These are phyloP conservation scores for Galerina marginata DNA, from an alignment of 768 basidiomycete genomes.

Conservation along the genomic window DNA sequence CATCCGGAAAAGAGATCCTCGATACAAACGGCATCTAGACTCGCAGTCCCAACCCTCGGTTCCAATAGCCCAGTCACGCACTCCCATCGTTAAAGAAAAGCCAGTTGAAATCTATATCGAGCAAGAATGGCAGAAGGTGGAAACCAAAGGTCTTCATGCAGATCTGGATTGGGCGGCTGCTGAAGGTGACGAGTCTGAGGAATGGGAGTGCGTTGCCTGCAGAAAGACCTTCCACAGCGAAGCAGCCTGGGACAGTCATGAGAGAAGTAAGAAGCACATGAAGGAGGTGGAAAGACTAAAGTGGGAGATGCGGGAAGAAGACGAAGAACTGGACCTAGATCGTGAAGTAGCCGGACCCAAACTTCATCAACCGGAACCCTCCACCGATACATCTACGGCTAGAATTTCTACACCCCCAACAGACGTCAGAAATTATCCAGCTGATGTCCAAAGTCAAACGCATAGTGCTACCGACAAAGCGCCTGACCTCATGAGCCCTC, in stretches of 20 bases:
- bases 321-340: constrained; percentile 65
- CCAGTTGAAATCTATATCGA: constrained; percentile 63
- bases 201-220: constrained; percentile 97
- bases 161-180: constrained; percentile 80
- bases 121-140: constrained; percentile 88
- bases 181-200: constrained; percentile 74
- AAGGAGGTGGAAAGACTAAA: constrained; percentile 84
- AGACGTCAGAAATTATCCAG: neutral
- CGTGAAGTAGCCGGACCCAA: constrained; percentile 34
- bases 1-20: constrained; percentile 86
- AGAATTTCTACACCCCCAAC: neutral
- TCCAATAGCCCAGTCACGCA: constrained; percentile 34
- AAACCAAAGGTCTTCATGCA: constrained; percentile 46
- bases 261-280: constrained; percentile 92
- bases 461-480: neutral
- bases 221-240: constrained; percentile 88
- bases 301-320: constrained; percentile 78
- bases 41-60: constrained; percentile 46
- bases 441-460: neutral
- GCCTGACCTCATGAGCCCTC: no score
- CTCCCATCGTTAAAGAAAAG: constrained; percentile 33
- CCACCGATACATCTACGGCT: neutral
- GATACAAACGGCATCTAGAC: constrained; percentile 72
- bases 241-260: constrained; percentile 95
- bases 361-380: neutral